A percentile compares a stretch with the other conserved stretches of the same genome.
These are phyloP conservation scores for Mangifera indica DNA, from an alignment of 345 rosid species.

Conservation along the genomic window DNA sequence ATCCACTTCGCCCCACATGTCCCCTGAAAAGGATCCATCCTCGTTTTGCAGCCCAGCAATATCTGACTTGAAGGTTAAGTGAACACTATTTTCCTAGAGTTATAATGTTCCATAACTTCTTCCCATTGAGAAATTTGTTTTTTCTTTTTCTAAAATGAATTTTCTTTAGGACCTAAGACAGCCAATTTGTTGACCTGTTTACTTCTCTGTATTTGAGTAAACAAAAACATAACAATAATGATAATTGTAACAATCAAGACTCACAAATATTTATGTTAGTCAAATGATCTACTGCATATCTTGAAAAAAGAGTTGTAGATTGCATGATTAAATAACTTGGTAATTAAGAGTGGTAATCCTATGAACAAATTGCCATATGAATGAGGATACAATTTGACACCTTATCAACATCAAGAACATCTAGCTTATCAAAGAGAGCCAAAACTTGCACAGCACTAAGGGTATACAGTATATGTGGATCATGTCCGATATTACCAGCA, in stretches of 20 bases:
- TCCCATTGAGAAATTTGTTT: neutral
- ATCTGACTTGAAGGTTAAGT: constrained; percentile 50
- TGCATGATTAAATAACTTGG: neutral
- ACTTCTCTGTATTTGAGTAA: neutral
- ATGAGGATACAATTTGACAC: constrained; percentile 84
- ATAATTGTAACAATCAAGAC: neutral
- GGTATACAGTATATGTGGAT: constrained; percentile 75
- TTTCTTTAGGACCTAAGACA: neutral
- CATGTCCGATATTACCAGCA: constrained; percentile 89
- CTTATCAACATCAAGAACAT: constrained; percentile 59
- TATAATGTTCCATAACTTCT: neutral
- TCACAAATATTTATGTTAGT: neutral
- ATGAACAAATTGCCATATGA: constrained; percentile 15
- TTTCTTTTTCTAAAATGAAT: neutral
- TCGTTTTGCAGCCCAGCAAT: constrained; percentile 75
- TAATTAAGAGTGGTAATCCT: neutral
- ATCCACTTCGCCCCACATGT: constrained; percentile 96
- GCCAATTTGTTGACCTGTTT: neutral
- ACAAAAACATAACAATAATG: neutral
- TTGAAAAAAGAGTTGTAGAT: no score
- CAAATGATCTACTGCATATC: no score
- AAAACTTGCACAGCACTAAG: constrained; percentile 85
- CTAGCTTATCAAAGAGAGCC: constrained; percentile 68
- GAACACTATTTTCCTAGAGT: constrained; percentile 13
- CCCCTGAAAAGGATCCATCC: constrained; percentile 96